Conservation (phyloP, 345 rosid species). For the Draba incana region DNA sequence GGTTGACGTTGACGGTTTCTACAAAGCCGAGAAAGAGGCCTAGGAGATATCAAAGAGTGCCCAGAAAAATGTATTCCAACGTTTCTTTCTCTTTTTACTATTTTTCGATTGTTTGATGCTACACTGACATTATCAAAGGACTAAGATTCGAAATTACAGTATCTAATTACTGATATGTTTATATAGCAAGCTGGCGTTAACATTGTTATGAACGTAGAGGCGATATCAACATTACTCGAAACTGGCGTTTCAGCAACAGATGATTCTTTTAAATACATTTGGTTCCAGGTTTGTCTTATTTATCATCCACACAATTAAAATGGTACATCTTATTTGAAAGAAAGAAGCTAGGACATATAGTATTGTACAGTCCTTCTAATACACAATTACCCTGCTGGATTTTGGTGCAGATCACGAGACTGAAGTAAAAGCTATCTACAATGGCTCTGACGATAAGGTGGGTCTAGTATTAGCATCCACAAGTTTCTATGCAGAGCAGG, state of each 20-base stretch:
- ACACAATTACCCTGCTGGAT: not conserved
- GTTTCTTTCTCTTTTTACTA: not conserved
- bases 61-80: constrained; percentile 57
- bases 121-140: not conserved
- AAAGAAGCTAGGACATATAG: not conserved
- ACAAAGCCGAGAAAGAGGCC: constrained; percentile 71
- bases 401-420: constrained; percentile 55
- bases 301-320: not conserved
- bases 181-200: constrained; percentile 71
- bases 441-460: constrained; percentile 62
- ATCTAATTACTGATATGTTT: not conserved
- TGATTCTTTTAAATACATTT: constrained; percentile 67
- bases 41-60: constrained; percentile 80
- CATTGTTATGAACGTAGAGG: constrained; percentile 75
- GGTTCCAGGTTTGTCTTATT: constrained; percentile 44
- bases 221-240: constrained; percentile 66
- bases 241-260: constrained; percentile 61
- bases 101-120: not conserved
- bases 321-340: not conserved
- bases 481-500: constrained; percentile 88
- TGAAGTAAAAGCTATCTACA: constrained; percentile 71
- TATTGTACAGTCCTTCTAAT: not conserved
- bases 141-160: not conserved
- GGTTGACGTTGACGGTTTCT: constrained; percentile 73
- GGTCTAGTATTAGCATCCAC: constrained; percentile 71